Percentiles rank a stretch among this genome's conserved stretches.
Evolutionary conservation across 2,329 filamentous ascomycete genomes (phyloP).

Genomic region (Juglanconis oblonga): DNA sequence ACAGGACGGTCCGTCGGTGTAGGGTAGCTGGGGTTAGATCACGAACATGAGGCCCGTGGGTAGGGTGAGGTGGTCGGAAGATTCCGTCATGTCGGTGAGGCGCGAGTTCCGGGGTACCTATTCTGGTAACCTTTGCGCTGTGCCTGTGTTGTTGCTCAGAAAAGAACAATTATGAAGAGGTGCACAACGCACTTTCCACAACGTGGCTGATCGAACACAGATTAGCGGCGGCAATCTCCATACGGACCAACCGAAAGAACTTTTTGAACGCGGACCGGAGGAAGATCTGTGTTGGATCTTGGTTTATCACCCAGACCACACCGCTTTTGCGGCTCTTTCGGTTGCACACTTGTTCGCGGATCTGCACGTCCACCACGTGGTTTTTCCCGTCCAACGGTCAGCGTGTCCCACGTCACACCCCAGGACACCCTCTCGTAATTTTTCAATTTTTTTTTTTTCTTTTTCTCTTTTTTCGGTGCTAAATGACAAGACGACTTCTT

Average conservation of each 20-base stretch:
- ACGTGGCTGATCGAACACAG: neutral
- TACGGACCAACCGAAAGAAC: neutral
- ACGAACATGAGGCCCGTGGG: neutral
- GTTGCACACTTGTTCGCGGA: neutral
- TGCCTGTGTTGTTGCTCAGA: neutral
- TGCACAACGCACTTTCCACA: neutral
- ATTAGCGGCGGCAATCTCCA: neutral
- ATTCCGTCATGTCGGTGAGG: conserved; percentile 3
- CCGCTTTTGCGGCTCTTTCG: conserved; percentile 7
- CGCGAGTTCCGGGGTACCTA: neutral
- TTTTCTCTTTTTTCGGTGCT: neutral
- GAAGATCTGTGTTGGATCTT: neutral
- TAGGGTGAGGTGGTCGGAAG: neutral
- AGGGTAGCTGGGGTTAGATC: neutral
- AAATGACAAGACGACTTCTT: neutral
- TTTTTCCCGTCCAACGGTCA: conserved; percentile 1
- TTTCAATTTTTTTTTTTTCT: neutral
- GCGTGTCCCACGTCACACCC: neutral
- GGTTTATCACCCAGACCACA: neutral
- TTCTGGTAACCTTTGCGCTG: neutral
- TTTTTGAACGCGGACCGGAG: neutral
- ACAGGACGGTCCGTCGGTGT: neutral
- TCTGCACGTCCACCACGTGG: conserved; percentile 10
- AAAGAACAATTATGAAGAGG: neutral
- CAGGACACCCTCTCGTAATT: neutral